Base-by-base conservation (phyloP, 2,329 filamentous ascomycete genomes). In the Mycosphaerelloides madeirae region DNA sequence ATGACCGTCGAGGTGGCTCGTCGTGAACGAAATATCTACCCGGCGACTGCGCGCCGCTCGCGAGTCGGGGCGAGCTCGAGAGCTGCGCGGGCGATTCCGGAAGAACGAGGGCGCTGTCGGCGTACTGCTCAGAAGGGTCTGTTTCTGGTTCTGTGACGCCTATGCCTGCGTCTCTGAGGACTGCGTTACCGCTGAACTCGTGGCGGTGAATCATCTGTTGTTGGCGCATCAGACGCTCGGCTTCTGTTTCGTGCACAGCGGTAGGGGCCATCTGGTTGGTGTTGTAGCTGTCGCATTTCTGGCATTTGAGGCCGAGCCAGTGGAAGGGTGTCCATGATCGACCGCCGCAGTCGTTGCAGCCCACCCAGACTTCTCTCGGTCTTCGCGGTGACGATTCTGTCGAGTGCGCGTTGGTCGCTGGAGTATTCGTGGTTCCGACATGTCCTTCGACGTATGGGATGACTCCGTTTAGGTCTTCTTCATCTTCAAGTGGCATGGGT, bases 311-410 rank as follows among this genome's bases (percentile, higher is more conserved):
- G 0, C 93, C 93, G 3, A 97, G 73, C 88, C 93, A 98, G 67
- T 98, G 93, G 63, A 94, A 98, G 22, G 79, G 78, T 16, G 93
- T 88, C 16, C 85, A 85, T 49, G 85, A 90, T 63, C 89, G 90
- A 11, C 86, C 85, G 35, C 83, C 87, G 68, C 93, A 98, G 68
- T 98, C 93, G 64, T 98, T 97, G 68, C 93, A 98, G 50, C 90
- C 80, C 38, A 97, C 80, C 52, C 90, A 79, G 12, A 89, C 91
- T 50, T 82, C 53, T 34, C 61, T 52, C 18, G 64, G 64, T 6
- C 61, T 35, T 14, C 48, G 45, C 25, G 41, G 46, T 2, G 14
- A 32, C 7, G 36, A 39, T 4, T 31, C 15, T 38, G 14, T 12
- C 16, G 13, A 19, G 14, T 46, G 22, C 3, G 29, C 29, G 11